Evolutionary conservation across 2,329 filamentous ascomycete genomes (phyloP), one percentile per base, ranked within the genome.

Genomic region (Moelleriella libera): DNA sequence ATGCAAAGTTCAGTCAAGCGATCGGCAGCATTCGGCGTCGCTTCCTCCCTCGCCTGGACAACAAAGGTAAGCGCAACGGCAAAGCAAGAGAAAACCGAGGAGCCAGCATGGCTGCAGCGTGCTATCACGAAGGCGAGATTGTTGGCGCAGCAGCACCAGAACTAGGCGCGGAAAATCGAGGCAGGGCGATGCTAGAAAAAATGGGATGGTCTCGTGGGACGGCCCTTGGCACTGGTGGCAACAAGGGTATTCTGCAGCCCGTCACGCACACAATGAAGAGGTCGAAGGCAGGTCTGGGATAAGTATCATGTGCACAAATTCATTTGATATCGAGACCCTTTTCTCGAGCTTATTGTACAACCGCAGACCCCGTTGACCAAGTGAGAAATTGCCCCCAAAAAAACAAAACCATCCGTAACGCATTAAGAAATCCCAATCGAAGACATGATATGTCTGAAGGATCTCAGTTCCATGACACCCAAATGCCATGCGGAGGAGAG

Each of bases 121-220:
- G 71, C 2, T 87, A 92, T 54, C 77, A 76, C 51, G 85, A 97
- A 57, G 92, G 92, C 14, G 89, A 97, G 54, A 70, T 94, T 30
- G 88, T 97, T 2, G 92, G 90, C 44, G 87, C 78, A 2, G 78
- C 80, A 44, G 89, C 90, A 2, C 85, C 88, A 9, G 89, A 95
- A 61, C 73, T 98, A 32, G 85, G 86, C 1, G 70, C 72, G 5
- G 85, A 84, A 47, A 97, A 95, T 61, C 87, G 80, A 54, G 92
- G 92, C 9, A 78, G 88, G 45, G 79, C 80, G 3, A 85, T 98
- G 80, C 67, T 98, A 53, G 88, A 94, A 67, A 97, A 92, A 67
- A 97, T 97, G 92, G 92, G 92, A 4, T 98, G 92, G 89, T 85
- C 78, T 51, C 83, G 75, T 46, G 92, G 92, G 5, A 94, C 83